Percentiles rank a stretch among this genome's conserved stretches.
phyloP scores from a whole-genome alignment of 176 grass and related monocot genomes.

The Aegilops umbellulata region DNA sequence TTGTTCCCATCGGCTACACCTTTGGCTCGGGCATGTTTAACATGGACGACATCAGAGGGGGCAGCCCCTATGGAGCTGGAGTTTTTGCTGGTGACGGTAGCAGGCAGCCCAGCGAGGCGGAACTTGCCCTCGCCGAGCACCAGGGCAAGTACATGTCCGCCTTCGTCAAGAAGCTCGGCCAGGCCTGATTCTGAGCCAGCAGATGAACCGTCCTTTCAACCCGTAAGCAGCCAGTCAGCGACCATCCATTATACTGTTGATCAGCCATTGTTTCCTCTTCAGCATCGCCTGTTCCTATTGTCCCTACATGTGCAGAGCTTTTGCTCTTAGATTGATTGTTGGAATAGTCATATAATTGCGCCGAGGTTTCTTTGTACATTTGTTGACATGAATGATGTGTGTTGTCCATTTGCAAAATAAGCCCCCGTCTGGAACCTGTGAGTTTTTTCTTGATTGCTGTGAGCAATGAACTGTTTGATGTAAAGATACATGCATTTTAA shows the following conservation, averaged over 20 bases:
- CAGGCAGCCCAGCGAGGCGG: constrained; percentile 62
- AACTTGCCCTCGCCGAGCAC: constrained; percentile 77
- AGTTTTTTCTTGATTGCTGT: not conserved
- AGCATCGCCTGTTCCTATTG: not conserved
- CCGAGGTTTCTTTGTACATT: constrained; percentile 44
- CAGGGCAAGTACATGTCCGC: constrained; percentile 90
- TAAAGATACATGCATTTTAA: not conserved
- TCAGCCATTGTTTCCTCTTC: constrained; percentile 31
- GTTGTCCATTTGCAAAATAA: constrained; percentile 47
- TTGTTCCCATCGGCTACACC: constrained; percentile 83
- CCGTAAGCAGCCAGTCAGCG: constrained; percentile 24
- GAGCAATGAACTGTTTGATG: not conserved
- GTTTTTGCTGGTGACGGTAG: constrained; percentile 82
- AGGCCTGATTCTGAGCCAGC: constrained; percentile 27
- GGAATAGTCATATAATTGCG: constrained; percentile 9
- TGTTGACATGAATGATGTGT: constrained; percentile 33
- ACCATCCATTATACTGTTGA: constrained; percentile 16
- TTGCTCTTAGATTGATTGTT: constrained; percentile 37
- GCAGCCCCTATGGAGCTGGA: constrained; percentile 74
- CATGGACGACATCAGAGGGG: constrained; percentile 80
- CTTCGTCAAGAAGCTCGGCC: constrained; percentile 61
- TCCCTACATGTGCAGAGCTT: constrained; percentile 44
- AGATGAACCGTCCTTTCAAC: not conserved
- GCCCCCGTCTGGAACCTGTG: not conserved
- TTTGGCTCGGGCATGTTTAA: constrained; percentile 79